Evolutionary conservation across 768 basidiomycete species (phyloP).

Genomic region (Pisolithus microcarpus): DNA sequence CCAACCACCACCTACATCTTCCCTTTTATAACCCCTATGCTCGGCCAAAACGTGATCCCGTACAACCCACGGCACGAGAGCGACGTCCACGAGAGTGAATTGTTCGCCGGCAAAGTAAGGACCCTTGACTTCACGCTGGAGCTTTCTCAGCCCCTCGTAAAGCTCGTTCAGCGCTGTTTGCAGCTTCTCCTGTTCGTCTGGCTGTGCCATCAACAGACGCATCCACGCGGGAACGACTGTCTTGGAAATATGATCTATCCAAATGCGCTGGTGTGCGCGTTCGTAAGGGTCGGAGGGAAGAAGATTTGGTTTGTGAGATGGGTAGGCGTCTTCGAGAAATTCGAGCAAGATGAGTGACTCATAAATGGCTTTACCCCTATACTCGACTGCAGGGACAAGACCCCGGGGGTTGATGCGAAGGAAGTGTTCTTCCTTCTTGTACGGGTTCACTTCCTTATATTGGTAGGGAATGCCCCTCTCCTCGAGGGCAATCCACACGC

Average conservation of each 20-base stretch:
- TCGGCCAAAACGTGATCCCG: slow-evolving; percentile 43
- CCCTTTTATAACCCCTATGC: slow-evolving; percentile 41
- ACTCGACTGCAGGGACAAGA: slow-evolving; percentile 55
- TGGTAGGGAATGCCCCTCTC: slow-evolving; percentile 62
- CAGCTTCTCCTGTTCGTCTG: slow-evolving; percentile 27
- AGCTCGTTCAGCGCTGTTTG: slow-evolving; percentile 31
- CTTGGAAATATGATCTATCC: slow-evolving; percentile 52
- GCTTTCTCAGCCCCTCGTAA: slow-evolving; percentile 31
- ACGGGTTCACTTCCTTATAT: slow-evolving; percentile 62
- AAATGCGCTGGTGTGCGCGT: slow-evolving; percentile 47
- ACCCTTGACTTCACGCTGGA: slow-evolving; percentile 34
- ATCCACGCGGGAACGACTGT: slow-evolving; percentile 45
- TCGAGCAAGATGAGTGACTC: slow-evolving; percentile 60
- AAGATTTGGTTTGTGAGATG: slow-evolving; percentile 34
- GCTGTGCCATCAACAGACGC: slow-evolving; percentile 36
- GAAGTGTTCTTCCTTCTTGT: slow-evolving; percentile 58
- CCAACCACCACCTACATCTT: slow-evolving; percentile 39
- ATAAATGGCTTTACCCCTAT: slow-evolving; percentile 47
- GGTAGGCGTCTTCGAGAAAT: slow-evolving; percentile 58
- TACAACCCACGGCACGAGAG: slow-evolving; percentile 49
- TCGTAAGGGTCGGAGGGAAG: slow-evolving; percentile 46
- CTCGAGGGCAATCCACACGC: slow-evolving; percentile 61
- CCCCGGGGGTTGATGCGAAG: slow-evolving; percentile 62
- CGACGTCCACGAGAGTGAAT: slow-evolving; percentile 47
- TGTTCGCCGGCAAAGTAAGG: slow-evolving; percentile 53